phyloP scores from a whole-genome alignment of 164 flowering plant species.

The Pachysandra terminalis region DNA sequence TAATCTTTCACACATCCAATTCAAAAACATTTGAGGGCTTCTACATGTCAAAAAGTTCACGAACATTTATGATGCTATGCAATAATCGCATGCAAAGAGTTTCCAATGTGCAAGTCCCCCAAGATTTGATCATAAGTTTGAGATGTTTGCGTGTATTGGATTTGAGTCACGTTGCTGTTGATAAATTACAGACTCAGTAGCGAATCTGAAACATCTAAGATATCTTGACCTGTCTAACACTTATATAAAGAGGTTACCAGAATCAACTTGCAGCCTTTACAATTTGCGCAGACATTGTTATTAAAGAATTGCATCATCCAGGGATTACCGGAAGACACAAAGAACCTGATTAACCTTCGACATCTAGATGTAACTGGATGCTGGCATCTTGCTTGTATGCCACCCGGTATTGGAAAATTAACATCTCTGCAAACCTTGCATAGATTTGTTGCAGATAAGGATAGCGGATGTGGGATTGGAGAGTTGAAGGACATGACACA shows the following conservation, averaged over 20 bases:
- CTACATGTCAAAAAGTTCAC: neutral
- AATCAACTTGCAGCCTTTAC: slow-evolving; percentile 3
- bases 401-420: neutral
- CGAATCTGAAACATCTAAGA: slow-evolving; percentile 4
- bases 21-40: neutral
- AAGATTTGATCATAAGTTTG: neutral
- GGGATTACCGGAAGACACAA: neutral
- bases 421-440: slow-evolving; percentile 6
- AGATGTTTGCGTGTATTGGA: neutral
- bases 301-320: neutral
- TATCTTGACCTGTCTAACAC: slow-evolving; percentile 5
- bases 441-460: neutral
- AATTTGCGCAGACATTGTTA: slow-evolving; percentile 5
- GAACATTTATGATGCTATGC: neutral
- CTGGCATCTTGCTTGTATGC: slow-evolving; percentile 5
- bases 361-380: slow-evolving; percentile 5
- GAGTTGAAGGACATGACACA: slow-evolving; percentile 1
- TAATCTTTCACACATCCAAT: too few species aligned
- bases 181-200: neutral
- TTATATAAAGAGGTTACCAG: slow-evolving; percentile 1
- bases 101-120: neutral
- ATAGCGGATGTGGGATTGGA: neutral
- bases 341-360: neutral
- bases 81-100: too few species aligned
- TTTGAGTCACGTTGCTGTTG: neutral